phyloP scores from a whole-genome alignment of 73 alveolate genomes.

The Paramecium sonneborni region DNA sequence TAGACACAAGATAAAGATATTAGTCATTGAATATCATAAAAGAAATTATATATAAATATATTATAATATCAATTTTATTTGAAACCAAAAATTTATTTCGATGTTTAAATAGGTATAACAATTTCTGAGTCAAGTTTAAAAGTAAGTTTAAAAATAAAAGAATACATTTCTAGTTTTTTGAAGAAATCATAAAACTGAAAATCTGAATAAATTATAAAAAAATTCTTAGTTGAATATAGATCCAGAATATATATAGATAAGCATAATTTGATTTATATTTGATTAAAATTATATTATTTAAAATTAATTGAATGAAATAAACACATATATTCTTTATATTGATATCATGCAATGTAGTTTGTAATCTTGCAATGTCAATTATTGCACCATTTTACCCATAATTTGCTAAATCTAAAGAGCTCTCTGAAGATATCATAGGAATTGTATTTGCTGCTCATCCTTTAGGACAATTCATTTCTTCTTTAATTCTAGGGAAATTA shows the following conservation, averaged over 20 bases:
- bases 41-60: background rate
- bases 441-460: constrained; percentile 14
- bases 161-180: too few relatives aligned
- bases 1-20: background rate
- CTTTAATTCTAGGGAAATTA: constrained; percentile 3
- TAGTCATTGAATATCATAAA: background rate
- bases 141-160: too few relatives aligned
- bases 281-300: background rate
- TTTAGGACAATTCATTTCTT: background rate
- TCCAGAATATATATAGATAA: background rate
- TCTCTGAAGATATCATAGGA: background rate
- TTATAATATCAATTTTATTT: too few relatives aligned
- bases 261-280: background rate
- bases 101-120: too few relatives aligned
- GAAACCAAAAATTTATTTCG: too few relatives aligned
- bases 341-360: constrained; percentile 9
- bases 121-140: too few relatives aligned
- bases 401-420: background rate
- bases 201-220: too few relatives aligned
- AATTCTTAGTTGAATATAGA: background rate
- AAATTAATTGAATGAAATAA: background rate
- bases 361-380: constrained; percentile 9
- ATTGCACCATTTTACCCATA: constrained; percentile 34
- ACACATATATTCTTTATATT: constrained; percentile 5
- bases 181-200: too few relatives aligned